Percentiles rank a stretch among this genome's conserved stretches.
phyloP scores from a whole-genome alignment of 768 basidiomycete genomes.

The Galerina marginata region DNA sequence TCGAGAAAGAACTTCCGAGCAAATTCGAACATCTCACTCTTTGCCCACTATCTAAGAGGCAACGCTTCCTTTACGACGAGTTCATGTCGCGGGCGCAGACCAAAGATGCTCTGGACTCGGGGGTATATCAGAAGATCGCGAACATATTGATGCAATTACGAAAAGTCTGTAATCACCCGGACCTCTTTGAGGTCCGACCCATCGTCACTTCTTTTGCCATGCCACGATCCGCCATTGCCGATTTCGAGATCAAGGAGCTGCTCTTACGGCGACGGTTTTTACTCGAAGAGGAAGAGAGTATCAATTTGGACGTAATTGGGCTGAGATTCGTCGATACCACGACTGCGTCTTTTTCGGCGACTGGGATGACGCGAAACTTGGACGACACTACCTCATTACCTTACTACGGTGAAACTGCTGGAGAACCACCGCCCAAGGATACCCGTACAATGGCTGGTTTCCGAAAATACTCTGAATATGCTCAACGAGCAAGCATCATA shows the following conservation, averaged over 20 bases:
- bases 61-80: slow-evolving; percentile 95
- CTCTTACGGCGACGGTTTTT: slow-evolving; percentile 80
- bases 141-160: slow-evolving; percentile 98
- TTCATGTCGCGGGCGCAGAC: slow-evolving; percentile 93
- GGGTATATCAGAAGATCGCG: slow-evolving; percentile 86
- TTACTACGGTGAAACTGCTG: slow-evolving; percentile 56
- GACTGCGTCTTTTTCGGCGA: slow-evolving; percentile 55
- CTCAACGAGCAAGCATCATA: slow-evolving; percentile 54
- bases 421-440: slow-evolving; percentile 75
- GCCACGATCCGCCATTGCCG: slow-evolving; percentile 75
- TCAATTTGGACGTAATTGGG: slow-evolving; percentile 70
- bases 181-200: slow-evolving; percentile 89
- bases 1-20: slow-evolving; percentile 93
- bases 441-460: slow-evolving; percentile 78
- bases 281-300: slow-evolving; percentile 51
- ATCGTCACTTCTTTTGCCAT: slow-evolving; percentile 78
- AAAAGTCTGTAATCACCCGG: slow-evolving; percentile 95
- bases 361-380: slow-evolving; percentile 57
- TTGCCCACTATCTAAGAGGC: slow-evolving; percentile 88
- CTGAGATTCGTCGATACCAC: slow-evolving; percentile 66
- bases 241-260: slow-evolving; percentile 88
- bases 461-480: slow-evolving; percentile 53
- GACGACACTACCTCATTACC: slow-evolving; percentile 65
- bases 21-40: slow-evolving; percentile 92
- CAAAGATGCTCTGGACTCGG: slow-evolving; percentile 79